These are phyloP conservation scores for Corchorus capsularis DNA, from an alignment of 345 rosid species.

Conservation along the genomic window DNA sequence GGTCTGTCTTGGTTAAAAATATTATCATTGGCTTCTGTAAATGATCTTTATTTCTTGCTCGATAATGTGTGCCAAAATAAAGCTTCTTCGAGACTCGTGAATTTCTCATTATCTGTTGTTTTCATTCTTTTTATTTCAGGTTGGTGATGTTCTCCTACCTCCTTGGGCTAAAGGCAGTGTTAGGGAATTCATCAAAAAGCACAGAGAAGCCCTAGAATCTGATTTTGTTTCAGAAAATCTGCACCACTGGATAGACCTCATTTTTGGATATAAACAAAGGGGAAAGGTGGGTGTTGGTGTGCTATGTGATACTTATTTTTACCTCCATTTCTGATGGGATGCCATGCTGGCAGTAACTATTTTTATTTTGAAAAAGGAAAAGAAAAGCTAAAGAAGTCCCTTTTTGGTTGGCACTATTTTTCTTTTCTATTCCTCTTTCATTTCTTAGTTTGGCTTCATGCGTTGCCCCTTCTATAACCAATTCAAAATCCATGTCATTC, in stretches of 20 bases:
- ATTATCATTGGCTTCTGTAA: neutral
- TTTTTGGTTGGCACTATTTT: neutral
- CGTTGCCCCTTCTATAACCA: neutral
- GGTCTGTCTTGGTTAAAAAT: conserved; percentile 50
- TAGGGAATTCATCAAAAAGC: conserved; percentile 88
- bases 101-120: conserved; percentile 1
- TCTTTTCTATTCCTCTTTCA: neutral
- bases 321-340: neutral
- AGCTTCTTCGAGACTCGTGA: neutral
- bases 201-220: conserved; percentile 94
- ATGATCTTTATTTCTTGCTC: conserved; percentile 12
- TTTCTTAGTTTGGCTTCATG: neutral
- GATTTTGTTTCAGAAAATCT: conserved; percentile 94
- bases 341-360: neutral
- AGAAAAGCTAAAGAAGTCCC: neutral
- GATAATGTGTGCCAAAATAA: conserved; percentile 14
- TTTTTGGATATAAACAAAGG: conserved; percentile 96
- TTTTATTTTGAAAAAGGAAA: neutral
- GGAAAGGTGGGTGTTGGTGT: conserved; percentile 70
- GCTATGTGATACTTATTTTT: conserved; percentile 14
- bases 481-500: neutral
- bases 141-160: conserved; percentile 86
- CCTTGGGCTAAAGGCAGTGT: conserved; percentile 98
- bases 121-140: conserved; percentile 44
- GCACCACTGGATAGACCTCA: conserved; percentile 99